Evolutionary conservation across 176 grass and related monocot genomes (phyloP).

Genomic region (Oropetium thomaeum): DNA sequence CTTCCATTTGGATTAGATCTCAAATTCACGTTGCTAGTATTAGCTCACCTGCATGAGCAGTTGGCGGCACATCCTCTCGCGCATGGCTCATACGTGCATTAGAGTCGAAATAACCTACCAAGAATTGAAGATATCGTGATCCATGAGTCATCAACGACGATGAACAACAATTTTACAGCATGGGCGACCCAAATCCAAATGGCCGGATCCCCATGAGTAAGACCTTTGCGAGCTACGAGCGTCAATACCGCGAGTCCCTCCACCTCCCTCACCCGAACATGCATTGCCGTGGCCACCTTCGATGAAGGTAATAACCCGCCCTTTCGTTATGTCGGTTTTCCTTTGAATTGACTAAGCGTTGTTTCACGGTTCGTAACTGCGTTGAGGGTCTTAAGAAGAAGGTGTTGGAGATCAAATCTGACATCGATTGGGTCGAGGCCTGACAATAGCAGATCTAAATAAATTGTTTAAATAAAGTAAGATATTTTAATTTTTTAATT

Average conservation of each 20-base stretch:
- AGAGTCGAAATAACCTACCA: too few relatives aligned
- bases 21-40: too few relatives aligned
- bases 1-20: too few relatives aligned
- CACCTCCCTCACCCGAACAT: constrained; percentile 66
- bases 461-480: too few relatives aligned
- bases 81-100: too few relatives aligned
- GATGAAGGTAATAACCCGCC: constrained; percentile 49
- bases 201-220: constrained; percentile 53
- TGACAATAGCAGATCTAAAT: too few relatives aligned
- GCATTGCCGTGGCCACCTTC: constrained; percentile 50
- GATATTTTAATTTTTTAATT: too few relatives aligned
- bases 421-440: constrained; percentile 80
- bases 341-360: background rate
- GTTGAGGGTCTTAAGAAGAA: constrained; percentile 80
- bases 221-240: constrained; percentile 77
- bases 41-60: too few relatives aligned
- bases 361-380: background rate
- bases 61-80: too few relatives aligned
- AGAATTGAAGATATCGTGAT: too few relatives aligned
- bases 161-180: background rate
- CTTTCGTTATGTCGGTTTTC: background rate
- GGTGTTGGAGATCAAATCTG: constrained; percentile 72
- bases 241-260: constrained; percentile 84
- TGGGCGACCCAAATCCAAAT: background rate
- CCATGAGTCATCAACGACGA: too few relatives aligned